Base-by-base conservation (phyloP, 108 stramenopile species). In the Cyclotella cryptica region DNA sequence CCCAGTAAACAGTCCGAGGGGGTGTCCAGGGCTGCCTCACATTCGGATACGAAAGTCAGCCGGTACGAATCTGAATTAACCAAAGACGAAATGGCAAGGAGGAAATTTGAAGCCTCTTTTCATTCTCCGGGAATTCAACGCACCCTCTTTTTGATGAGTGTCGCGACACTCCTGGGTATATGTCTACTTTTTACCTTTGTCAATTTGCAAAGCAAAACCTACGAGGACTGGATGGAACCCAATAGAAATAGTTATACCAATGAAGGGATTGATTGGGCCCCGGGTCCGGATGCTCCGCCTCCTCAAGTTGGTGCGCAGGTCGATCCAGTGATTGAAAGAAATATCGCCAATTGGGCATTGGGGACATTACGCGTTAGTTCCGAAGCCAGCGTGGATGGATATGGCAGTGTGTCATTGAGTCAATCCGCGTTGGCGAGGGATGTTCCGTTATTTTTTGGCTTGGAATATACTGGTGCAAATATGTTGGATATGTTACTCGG, bases 401-500 rank as follows among this genome's bases (percentile, higher is more conserved):
- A 42, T 47, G 77, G 77, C 18, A 55, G 63, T 26, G 27, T 78
- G 1, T 10, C 62, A 9, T 12, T 71, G 53, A 19, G 22, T 6
- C 28, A 64, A 11, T 9, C 24, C 19, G 70, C 41, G 15, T 47
- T 57, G 29, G 42, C 24, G 18, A 27, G 22, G 1, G 82, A 83
- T 59, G 66, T 83, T n/a, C 82, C 82, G 0, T 66, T 74, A 1
- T 79, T 74, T 44, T 83, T 72, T 63, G 77, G 77, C 5, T 14
- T 53, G 35, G 27, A 49, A 24, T 80, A 54, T 44, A 51, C 66
- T 7, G 79, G 79, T 9, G 45, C 22, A 3, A 52, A 61, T n/a
- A 41, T 69, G 17, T 11, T 75, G 49, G 79, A 75, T 35, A 12
- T 42, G 21, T n/a, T 60, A 0, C 26, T 80, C 9, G 73, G 74